These are phyloP conservation scores for Podila minutissima DNA, from an alignment of 192 early-diverging fungal species.

Conservation along the genomic window DNA sequence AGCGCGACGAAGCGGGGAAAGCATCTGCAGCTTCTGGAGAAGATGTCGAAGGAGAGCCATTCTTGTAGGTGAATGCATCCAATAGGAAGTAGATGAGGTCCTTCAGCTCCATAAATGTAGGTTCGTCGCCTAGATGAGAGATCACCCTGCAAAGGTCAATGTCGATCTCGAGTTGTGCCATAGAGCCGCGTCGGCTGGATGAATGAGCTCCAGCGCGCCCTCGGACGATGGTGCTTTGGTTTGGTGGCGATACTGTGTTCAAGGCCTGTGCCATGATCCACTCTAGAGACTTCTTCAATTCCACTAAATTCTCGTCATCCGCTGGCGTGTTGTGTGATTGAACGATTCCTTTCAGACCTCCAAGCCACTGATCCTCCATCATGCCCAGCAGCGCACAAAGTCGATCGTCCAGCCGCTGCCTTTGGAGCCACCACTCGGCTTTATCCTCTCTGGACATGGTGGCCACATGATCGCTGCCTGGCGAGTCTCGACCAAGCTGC, in stretches of 20 bases:
- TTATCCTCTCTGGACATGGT: slow-evolving; percentile 69
- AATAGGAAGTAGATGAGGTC: slow-evolving; percentile 77
- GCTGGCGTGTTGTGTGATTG: slow-evolving; percentile 42
- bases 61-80: slow-evolving; percentile 65
- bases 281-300: slow-evolving; percentile 62
- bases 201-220: slow-evolving; percentile 3
- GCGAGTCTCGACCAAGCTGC: not conserved
- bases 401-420: slow-evolving; percentile 76
- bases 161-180: slow-evolving; percentile 64
- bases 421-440: slow-evolving; percentile 82
- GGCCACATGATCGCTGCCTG: slow-evolving; percentile 18
- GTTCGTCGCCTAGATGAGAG: slow-evolving; percentile 61
- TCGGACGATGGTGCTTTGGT: not conserved
- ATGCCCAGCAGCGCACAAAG: slow-evolving; percentile 67
- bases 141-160: slow-evolving; percentile 62
- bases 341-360: slow-evolving; percentile 76
- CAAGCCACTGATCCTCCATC: slow-evolving; percentile 88
- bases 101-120: slow-evolving; percentile 69
- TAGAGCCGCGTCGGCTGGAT: slow-evolving; percentile 20
- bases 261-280: slow-evolving; percentile 59
- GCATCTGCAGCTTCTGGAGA: not conserved
- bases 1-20: not conserved
- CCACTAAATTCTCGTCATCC: slow-evolving; percentile 20
- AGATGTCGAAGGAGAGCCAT: slow-evolving; percentile 13
- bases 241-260: slow-evolving; percentile 18